Evolutionary conservation across 108 stramenopile genomes (phyloP).

Genomic region (Pseudonitzschia pungens): DNA sequence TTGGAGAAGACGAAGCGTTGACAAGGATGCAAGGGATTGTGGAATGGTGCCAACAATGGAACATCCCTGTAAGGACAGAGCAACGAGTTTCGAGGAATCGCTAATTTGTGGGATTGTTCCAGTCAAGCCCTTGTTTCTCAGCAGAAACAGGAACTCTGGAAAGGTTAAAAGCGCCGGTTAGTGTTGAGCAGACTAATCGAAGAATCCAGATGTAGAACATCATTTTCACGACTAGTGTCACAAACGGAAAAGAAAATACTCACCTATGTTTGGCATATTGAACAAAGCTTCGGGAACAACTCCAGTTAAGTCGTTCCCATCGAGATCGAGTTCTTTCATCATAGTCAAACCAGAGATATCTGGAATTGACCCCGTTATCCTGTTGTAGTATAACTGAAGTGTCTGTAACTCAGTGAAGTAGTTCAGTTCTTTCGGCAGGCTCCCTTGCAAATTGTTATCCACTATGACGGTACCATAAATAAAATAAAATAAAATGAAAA

Average conservation of each 20-base stretch:
- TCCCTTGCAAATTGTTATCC: conserved; percentile 42
- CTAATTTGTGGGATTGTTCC: neutral
- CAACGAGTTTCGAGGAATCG: neutral
- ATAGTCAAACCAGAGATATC: conserved; percentile 16
- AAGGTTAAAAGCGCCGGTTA: neutral
- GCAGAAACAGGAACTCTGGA: neutral
- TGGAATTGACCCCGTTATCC: conserved; percentile 55
- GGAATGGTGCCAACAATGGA: conserved; percentile 39
- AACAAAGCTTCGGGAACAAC: conserved; percentile 23
- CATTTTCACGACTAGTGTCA: conserved; percentile 3
- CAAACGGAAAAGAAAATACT: conserved; percentile 32
- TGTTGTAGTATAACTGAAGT: conserved; percentile 45
- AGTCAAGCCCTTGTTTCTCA: neutral
- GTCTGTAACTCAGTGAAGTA: conserved; percentile 38
- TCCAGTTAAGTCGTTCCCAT: conserved; percentile 4
- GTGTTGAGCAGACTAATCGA: neutral
- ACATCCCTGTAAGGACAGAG: neutral
- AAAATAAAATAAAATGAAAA: too few relatives aligned
- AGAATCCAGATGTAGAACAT: neutral
- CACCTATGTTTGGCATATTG: conserved; percentile 38
- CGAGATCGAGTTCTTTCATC: neutral
- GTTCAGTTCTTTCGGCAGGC: conserved; percentile 26
- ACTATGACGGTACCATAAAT: conserved; percentile 11
- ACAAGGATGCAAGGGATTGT: conserved; percentile 16
- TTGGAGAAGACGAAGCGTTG: conserved; percentile 38